These are phyloP conservation scores for Pichia sporocuriosa DNA, from an alignment of 805 yeast species.

Conservation along the genomic window DNA sequence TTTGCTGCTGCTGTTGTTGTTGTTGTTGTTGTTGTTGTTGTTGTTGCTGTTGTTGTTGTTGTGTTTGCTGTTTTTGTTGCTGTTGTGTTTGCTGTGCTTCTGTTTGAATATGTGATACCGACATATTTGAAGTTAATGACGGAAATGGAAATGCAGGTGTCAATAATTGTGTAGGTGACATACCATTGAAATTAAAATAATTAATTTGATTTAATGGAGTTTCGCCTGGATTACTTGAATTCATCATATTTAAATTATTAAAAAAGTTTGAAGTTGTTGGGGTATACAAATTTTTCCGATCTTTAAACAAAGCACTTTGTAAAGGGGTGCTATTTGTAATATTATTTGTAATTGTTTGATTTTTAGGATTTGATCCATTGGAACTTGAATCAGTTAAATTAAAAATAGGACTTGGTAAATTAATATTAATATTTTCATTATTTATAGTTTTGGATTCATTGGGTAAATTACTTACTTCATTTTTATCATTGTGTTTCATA, in stretches of 20 bases:
- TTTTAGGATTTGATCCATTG: slow-evolving; percentile 8
- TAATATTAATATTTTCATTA: neutral
- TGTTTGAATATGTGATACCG: slow-evolving; percentile 20
- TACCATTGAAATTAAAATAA: slow-evolving; percentile 27
- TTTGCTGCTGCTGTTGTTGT: neutral
- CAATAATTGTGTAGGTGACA: slow-evolving; percentile 28
- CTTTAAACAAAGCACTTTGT: slow-evolving; percentile 6
- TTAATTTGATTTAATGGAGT: slow-evolving; percentile 16
- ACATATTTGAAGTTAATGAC: neutral
- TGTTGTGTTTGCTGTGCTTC: slow-evolving; percentile 16
- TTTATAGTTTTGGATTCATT: too few species aligned
- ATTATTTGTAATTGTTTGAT: slow-evolving; percentile 9
- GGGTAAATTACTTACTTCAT: too few species aligned
- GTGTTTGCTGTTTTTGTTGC: slow-evolving; percentile 10
- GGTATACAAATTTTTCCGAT: slow-evolving; percentile 6
- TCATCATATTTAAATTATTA: slow-evolving; percentile 16
- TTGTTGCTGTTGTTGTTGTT: slow-evolving; percentile 2
- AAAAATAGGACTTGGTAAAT: slow-evolving; percentile 6
- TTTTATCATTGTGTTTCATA: neutral
- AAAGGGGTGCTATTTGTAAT: slow-evolving; percentile 2
- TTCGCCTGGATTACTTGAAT: slow-evolving; percentile 6
- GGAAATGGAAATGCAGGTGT: slow-evolving; percentile 20
- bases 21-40: neutral
- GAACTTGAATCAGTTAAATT: slow-evolving; percentile 6
- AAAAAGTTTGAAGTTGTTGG: slow-evolving; percentile 5